phyloP scores from a whole-genome alignment of 805 yeast genomes.

The Grigorovia transvaalensis region DNA sequence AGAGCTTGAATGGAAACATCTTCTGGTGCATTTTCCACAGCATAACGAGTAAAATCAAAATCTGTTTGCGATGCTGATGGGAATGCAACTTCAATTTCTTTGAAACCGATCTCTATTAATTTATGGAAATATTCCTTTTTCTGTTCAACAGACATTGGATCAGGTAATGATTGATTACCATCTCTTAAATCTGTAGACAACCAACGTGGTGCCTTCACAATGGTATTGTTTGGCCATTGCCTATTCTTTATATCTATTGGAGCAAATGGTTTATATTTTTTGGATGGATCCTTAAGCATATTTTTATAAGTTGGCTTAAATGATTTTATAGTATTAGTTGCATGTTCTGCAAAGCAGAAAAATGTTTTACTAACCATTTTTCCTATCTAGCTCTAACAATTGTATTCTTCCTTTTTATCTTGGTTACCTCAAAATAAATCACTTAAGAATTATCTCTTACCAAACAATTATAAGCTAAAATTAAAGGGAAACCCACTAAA shows the following conservation, averaged over 20 bases:
- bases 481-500: background rate
- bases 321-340: conserved; percentile 22
- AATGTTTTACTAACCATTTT: background rate
- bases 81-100: conserved; percentile 76
- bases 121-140: conserved; percentile 61
- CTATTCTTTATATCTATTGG: conserved; percentile 49
- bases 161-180: conserved; percentile 79
- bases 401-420: too few relatives aligned
- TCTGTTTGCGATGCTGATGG: conserved; percentile 75
- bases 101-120: conserved; percentile 63
- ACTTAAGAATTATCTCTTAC: too few relatives aligned
- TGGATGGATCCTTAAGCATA: conserved; percentile 62
- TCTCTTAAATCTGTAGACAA: conserved; percentile 74
- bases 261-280: conserved; percentile 51
- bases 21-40: conserved; percentile 62
- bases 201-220: conserved; percentile 69
- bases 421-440: background rate
- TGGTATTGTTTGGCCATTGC: conserved; percentile 55
- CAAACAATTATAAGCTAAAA: background rate
- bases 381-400: too few relatives aligned
- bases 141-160: conserved; percentile 74
- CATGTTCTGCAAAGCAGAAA: conserved; percentile 3
- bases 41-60: conserved; percentile 69
- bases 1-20: conserved; percentile 73
- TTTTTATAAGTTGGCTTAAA: conserved; percentile 29